Base-by-base conservation (phyloP, 495 filamentous ascomycete species). In the Talaromyces nanjingensis region DNA sequence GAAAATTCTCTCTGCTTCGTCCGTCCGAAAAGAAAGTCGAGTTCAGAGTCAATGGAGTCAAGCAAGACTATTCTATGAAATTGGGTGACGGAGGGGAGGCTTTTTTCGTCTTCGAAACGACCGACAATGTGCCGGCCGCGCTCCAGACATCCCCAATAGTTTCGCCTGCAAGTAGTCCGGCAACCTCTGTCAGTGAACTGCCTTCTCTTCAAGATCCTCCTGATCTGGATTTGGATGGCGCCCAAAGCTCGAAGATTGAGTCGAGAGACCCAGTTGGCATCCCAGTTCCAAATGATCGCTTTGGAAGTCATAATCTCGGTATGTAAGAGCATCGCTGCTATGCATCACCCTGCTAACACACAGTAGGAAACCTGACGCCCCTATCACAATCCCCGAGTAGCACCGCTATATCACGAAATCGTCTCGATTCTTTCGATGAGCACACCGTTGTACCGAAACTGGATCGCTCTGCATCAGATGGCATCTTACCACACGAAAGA, bases 11-110 rank as follows among this genome's bases (percentile, higher is more conserved):
- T 37, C 79, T 99, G 39, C 78, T 99, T 66, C 91, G 96, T 58
- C 96, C 94, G 3, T 97, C 87, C 68, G 96, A 99, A 75, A 98
- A 98, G 83, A 99, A 99, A 86, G 92, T 84, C 69, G 93, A 97
- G 76, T 99, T 99, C 76, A 85, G 82, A 68, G 94, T 99, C 82
- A 98, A 99, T 82, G 87, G 89, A 67, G 76, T 83, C 59, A 94
- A 92, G 77, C 92, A 96, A 72, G 82, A 94, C 64, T 96, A 96
- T 81, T 84, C 94, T 18, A 98, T 99, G 94, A 99, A 99, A 75
- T 83, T 99, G 14, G 94, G 94, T 24, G 94, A 99, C 72, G 96
- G 90, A 7, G 94, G 94, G 37, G 96, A 99, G 76, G 94, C 94
- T 5, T 98, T 99, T 73, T 99, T 99, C 72, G 90, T 99, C 42